Evolutionary conservation across 2,329 filamentous ascomycete genomes (phyloP).

Genomic region (Colletotrichum acutatum): DNA sequence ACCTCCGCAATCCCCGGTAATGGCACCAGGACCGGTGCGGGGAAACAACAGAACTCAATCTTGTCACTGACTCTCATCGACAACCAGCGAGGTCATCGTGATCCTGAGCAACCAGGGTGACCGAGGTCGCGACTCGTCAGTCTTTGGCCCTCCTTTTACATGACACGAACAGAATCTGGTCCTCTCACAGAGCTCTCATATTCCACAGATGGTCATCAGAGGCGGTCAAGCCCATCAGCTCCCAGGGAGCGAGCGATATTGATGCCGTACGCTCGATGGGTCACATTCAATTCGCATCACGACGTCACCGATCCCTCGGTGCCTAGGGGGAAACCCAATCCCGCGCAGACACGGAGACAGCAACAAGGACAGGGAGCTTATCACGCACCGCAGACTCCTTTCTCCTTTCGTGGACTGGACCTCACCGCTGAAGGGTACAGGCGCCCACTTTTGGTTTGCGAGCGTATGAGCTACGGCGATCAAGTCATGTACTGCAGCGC

Average conservation of each 20-base stretch:
- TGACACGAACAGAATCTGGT: neutral
- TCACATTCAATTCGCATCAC: neutral
- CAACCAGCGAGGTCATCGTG: neutral
- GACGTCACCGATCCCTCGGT: neutral
- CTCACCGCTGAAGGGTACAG: neutral
- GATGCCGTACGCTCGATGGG: neutral
- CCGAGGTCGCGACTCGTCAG: neutral
- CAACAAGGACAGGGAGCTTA: neutral
- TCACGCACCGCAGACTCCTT: neutral
- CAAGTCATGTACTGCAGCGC: neutral
- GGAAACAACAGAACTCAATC: neutral
- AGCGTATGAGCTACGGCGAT: neutral
- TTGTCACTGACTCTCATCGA: neutral
- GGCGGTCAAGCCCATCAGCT: neutral
- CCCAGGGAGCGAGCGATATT: neutral
- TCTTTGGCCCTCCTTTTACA: neutral
- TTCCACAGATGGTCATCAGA: no score
- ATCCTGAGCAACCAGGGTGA: neutral
- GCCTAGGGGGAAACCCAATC: neutral
- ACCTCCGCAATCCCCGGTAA: neutral
- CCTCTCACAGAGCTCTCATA: neutral
- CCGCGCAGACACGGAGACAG: neutral
- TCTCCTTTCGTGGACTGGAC: neutral
- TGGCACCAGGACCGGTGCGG: neutral
- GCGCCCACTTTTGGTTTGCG: neutral